phyloP scores from a whole-genome alignment of 1,139 yeast genomes.

The Candida gigantensis region DNA sequence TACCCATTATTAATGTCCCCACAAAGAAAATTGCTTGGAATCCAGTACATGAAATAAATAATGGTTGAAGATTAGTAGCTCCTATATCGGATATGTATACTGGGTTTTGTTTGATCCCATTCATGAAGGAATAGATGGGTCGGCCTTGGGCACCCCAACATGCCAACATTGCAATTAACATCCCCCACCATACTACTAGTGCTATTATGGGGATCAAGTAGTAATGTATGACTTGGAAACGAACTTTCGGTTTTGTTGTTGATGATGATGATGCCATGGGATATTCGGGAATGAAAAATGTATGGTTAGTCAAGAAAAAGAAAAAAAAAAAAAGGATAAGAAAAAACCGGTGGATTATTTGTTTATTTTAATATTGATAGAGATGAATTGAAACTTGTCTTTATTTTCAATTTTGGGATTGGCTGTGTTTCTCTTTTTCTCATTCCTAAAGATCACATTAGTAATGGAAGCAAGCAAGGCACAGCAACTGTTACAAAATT shows the following conservation, averaged over 20 bases:
- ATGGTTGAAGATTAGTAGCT: conserved; percentile 80
- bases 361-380: too few species aligned
- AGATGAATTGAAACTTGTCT: too few species aligned
- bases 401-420: too few species aligned
- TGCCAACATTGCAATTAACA: conserved; percentile 40
- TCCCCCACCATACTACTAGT: conserved; percentile 41
- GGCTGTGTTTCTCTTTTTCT: too few species aligned
- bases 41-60: conserved; percentile 78
- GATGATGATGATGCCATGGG: too few species aligned
- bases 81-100: conserved; percentile 83
- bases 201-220: conserved; percentile 34
- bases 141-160: conserved; percentile 77
- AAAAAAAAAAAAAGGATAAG: too few species aligned
- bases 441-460: too few species aligned
- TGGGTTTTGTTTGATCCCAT: conserved; percentile 45
- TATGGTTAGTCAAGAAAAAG: too few species aligned
- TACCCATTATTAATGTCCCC: conserved; percentile 63
- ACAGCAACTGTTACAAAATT: too few species aligned
- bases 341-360: too few species aligned
- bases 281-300: too few species aligned
- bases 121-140: conserved; percentile 66
- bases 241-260: conserved; percentile 13
- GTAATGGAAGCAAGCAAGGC: too few species aligned
- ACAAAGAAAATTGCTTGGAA: conserved; percentile 78
- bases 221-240: conserved; percentile 36